These are phyloP conservation scores for Umbelopsis ramanniana DNA, from an alignment of 192 early-diverging fungal genomes.

Conservation along the genomic window DNA sequence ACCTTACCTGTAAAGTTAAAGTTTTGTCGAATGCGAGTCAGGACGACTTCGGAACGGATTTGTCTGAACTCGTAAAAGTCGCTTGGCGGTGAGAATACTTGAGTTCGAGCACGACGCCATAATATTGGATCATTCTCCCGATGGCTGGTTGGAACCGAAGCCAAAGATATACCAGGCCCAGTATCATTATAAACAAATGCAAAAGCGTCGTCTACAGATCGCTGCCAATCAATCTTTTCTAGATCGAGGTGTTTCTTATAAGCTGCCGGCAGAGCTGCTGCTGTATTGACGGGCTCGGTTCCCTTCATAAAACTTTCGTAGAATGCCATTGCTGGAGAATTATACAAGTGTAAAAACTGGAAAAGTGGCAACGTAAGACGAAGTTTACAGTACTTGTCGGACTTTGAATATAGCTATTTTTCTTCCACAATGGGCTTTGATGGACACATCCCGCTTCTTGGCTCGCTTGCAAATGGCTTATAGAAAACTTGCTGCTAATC, in stretches of 20 bases:
- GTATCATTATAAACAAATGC: background rate
- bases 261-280: background rate
- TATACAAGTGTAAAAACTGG: background rate
- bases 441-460: background rate
- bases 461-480: background rate
- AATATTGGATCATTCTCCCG: background rate
- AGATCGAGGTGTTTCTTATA: background rate
- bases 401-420: no score
- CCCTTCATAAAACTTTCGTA: background rate
- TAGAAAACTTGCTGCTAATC: slow-evolving; percentile 2
- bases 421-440: no score
- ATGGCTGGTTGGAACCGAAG: no score
- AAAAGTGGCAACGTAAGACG: no score
- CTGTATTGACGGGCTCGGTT: background rate
- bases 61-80: slow-evolving; percentile 3
- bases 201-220: background rate
- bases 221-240: background rate
- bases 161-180: background rate
- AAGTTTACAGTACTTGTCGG: background rate
- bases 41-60: background rate
- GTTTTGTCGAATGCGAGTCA: slow-evolving; percentile 11
- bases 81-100: background rate
- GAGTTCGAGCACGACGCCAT: background rate
- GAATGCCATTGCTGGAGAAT: background rate
- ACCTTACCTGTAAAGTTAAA: slow-evolving; percentile 4